Base-by-base conservation (phyloP, 1,284 basidiomycete species). In the Cutaneotrichosporon mucoides region DNA sequence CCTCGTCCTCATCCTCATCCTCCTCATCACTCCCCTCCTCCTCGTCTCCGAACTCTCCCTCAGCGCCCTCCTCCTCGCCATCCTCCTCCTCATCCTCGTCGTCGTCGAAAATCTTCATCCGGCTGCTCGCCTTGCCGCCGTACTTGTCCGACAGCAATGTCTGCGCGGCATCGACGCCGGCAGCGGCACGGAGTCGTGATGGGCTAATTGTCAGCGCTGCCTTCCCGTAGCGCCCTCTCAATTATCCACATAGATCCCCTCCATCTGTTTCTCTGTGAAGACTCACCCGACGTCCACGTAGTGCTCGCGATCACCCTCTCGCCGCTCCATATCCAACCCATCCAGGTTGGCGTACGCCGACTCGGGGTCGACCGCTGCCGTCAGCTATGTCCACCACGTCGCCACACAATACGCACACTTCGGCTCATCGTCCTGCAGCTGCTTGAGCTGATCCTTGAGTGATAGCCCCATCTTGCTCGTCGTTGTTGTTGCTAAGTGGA, bases 251-350 rank as follows among this genome's bases (percentile, higher is more conserved):
- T 24, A 24, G 24, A 2, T 24, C 24, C 24, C 24, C 24, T 24
- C 24, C 24, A 24, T 24, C 24, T 24, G 24, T 24, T 3, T 24
- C 24, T 3, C 24, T 24, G 24, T 24, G 24, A 24, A 24, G 24
- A 79, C 84, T 67, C 73, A 91, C 89, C 88, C 88, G 48, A 92
- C 89, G 68, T 89, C 85, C 46, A 90, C 69, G 73, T 93, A 94
- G 75, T 93, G 91, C 65, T 86, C 86, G 66, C 86, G 81, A 0
- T 66, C 66, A 3, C 57, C 72, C 5, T 69, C 69, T 16, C 68
- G 65, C 41, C 37, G 47, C 10, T 62, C 62, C 37, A 64, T 50
- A 34, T 66, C 60, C 13, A 65, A 59, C 4, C 65, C 67, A 51
- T 72, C 69, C 77, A 81, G 66, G 6, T 71, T 68, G 12, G 71